A percentile compares a stretch with the other conserved stretches of the same genome.
These are phyloP conservation scores for Fusarium anguioides DNA, from an alignment of 2,329 filamentous ascomycete genomes.

Conservation along the genomic window DNA sequence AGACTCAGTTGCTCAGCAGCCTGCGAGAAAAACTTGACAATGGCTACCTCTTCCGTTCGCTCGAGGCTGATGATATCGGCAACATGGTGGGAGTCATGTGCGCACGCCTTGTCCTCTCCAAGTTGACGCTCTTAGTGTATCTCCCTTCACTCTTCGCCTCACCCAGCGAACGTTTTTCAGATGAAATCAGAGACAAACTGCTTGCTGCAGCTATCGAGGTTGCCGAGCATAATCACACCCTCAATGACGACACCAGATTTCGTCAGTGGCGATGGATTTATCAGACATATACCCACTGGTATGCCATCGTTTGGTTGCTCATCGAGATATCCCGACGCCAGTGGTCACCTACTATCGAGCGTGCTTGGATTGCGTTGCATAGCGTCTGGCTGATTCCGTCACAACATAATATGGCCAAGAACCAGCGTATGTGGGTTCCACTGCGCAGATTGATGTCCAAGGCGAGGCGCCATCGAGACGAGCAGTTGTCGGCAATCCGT, in stretches of 20 bases:
- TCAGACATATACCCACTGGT: constrained; percentile 69
- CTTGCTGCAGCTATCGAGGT: constrained; percentile 64
- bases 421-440: constrained; percentile 55
- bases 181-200: constrained; percentile 56
- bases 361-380: constrained; percentile 61
- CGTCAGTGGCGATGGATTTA: constrained; percentile 69
- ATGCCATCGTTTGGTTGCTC: constrained; percentile 67
- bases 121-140: constrained; percentile 66
- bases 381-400: constrained; percentile 53
- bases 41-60: constrained; percentile 55
- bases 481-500: constrained; percentile 51
- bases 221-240: constrained; percentile 65
- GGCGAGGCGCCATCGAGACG: constrained; percentile 51
- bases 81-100: constrained; percentile 53
- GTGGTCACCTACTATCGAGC: constrained; percentile 59
- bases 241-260: constrained; percentile 62
- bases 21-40: constrained; percentile 57
- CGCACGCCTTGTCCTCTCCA: constrained; percentile 62
- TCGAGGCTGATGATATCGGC: constrained; percentile 46
- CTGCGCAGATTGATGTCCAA: constrained; percentile 54
- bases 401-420: constrained; percentile 43
- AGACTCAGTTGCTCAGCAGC: constrained; percentile 57
- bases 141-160: constrained; percentile 61
- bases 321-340: constrained; percentile 60
- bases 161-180: constrained; percentile 51